phyloP scores from a whole-genome alignment of 2,329 filamentous ascomycete species.

The Truncatella angustata region DNA sequence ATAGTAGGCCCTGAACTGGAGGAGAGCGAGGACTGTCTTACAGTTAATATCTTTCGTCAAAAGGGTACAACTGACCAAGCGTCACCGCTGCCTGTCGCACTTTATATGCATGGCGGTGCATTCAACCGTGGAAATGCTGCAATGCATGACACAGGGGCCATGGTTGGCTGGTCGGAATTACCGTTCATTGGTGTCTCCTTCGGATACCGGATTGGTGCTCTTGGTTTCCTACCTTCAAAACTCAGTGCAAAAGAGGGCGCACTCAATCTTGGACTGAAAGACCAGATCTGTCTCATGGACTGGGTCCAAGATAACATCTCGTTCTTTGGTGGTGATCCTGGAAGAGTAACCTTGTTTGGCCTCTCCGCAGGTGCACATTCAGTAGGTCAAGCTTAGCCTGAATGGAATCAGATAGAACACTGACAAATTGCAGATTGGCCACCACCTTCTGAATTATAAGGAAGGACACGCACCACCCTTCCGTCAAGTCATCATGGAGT shows the following conservation, averaged over 20 bases:
- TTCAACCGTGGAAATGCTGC: slow-evolving; percentile 40
- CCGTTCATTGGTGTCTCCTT: slow-evolving; percentile 48
- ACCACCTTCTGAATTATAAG: slow-evolving; percentile 47
- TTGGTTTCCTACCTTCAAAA: slow-evolving; percentile 58
- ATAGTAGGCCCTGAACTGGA: slow-evolving; percentile 16
- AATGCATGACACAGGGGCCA: slow-evolving; percentile 46
- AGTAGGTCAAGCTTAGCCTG: slow-evolving; percentile 29
- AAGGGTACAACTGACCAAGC: not conserved
- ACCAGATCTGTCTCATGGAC: slow-evolving; percentile 48
- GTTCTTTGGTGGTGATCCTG: slow-evolving; percentile 50
- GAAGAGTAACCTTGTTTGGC: slow-evolving; percentile 48
- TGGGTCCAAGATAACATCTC: slow-evolving; percentile 56
- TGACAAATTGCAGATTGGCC: slow-evolving; percentile 47
- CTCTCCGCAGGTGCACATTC: slow-evolving; percentile 51
- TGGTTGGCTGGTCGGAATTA: slow-evolving; percentile 45
- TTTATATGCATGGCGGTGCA: slow-evolving; percentile 46
- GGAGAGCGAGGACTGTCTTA: slow-evolving; percentile 25
- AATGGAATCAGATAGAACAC: too few species aligned
- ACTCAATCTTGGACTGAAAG: slow-evolving; percentile 55
- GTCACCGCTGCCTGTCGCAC: slow-evolving; percentile 28
- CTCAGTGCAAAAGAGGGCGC: slow-evolving; percentile 49
- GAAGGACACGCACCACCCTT: slow-evolving; percentile 33
- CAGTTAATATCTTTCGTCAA: slow-evolving; percentile 24
- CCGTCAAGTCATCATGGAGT: slow-evolving; percentile 37
- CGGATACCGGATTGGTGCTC: slow-evolving; percentile 52